Evolutionary conservation across 768 basidiomycete genomes (phyloP).

Genomic region (Suillus plorans): DNA sequence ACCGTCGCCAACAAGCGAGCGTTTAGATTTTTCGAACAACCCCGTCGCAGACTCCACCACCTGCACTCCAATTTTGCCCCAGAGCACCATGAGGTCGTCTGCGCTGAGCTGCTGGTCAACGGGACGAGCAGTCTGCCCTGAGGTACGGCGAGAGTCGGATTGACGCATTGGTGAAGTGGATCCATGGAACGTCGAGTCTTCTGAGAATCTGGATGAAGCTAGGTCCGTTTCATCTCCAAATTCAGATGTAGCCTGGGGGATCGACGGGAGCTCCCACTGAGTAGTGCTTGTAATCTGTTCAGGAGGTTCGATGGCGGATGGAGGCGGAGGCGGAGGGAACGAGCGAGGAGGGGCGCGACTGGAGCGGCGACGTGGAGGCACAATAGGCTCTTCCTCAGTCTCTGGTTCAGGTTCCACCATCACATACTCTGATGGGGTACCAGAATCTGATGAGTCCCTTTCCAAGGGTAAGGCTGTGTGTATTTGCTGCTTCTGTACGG

Average conservation of each 20-base stretch:
- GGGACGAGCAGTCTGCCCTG: conserved; percentile 17
- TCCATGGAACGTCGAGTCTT: conserved; percentile 43
- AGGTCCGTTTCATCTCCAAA: conserved; percentile 52
- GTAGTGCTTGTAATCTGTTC: conserved; percentile 39
- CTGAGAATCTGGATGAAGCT: conserved; percentile 62
- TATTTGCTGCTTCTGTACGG: conserved; percentile 10
- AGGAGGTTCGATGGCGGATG: conserved; percentile 32
- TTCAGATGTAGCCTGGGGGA: conserved; percentile 54
- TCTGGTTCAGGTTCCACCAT: conserved; percentile 60
- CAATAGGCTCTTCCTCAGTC: conserved; percentile 27
- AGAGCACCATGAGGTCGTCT: conserved; percentile 70
- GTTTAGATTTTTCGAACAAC: conserved; percentile 76
- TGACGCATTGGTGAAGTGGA: conserved; percentile 24
- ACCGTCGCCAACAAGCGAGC: conserved; percentile 79
- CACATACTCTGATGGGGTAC: conserved; percentile 51
- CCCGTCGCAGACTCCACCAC: conserved; percentile 68
- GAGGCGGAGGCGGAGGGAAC: conserved; percentile 36
- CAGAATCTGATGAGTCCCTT: conserved; percentile 1
- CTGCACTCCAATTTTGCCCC: conserved; percentile 73
- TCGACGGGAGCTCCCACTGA: conserved; percentile 68
- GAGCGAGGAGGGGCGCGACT: conserved; percentile 24
- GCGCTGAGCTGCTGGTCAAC: conserved; percentile 42
- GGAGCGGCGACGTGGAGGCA: conserved; percentile 42
- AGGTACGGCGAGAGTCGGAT: conserved; percentile 11
- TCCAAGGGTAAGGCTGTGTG: conserved; percentile 1